Conservation (phyloP, 306 rosid species). For the Parietaria judaica region DNA sequence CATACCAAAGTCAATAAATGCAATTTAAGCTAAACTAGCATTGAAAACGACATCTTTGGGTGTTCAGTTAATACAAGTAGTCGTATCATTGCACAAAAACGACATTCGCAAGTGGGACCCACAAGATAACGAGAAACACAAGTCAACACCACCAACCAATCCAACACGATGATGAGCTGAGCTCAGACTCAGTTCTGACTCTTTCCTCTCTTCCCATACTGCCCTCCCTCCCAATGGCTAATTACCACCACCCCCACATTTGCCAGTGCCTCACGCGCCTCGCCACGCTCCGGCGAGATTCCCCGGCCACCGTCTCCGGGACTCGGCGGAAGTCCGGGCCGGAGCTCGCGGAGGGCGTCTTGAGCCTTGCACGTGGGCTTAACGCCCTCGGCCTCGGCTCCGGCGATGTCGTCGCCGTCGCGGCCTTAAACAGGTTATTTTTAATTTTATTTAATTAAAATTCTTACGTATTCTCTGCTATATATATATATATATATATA, state of each 20-base stretch:
- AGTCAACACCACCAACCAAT: background rate
- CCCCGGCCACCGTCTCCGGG: conserved; percentile 37
- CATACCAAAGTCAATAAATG: no score
- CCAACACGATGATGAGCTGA: no score
- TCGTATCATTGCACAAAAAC: background rate
- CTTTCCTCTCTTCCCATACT: conserved; percentile 2
- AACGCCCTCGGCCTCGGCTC: conserved; percentile 42
- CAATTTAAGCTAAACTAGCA: no score
- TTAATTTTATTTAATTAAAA: no score
- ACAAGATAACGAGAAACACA: background rate
- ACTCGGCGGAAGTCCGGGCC: conserved; percentile 39
- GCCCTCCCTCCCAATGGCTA: conserved; percentile 26
- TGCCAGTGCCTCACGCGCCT: conserved; percentile 67
- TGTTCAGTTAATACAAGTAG: background rate
- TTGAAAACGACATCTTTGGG: background rate
- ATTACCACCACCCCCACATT: conserved; percentile 44
- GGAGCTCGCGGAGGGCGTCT: conserved; percentile 48
- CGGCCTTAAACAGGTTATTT: conserved; percentile 63
- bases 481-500: background rate
- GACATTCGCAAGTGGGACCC: background rate
- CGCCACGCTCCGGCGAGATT: conserved; percentile 27
- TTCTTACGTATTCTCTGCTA: no score
- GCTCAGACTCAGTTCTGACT: no score
- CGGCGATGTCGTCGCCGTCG: conserved; percentile 65
- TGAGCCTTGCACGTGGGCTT: conserved; percentile 49